A percentile compares a stretch with the other conserved stretches of the same genome.
These are phyloP conservation scores for Mucor sp. DNA, from an alignment of 371 early-diverging fungal species.

Conservation along the genomic window DNA sequence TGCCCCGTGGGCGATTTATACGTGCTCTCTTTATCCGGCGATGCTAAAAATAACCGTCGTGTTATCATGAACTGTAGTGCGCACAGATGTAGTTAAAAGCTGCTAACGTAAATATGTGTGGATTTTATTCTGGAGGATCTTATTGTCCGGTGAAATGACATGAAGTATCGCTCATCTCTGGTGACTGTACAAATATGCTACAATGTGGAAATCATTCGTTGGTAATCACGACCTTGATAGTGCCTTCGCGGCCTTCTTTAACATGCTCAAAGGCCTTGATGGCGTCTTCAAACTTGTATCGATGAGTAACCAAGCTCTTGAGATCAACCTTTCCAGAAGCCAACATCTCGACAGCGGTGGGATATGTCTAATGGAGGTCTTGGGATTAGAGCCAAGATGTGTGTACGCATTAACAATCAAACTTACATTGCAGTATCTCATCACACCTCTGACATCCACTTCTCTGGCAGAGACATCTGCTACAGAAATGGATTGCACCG, in stretches of 20 bases:
- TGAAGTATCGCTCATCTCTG: not conserved
- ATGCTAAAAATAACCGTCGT: no score
- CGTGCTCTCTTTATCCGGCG: no score
- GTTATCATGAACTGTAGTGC: no score
- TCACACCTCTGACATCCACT: constrained; percentile 53
- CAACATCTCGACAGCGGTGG: constrained; percentile 49
- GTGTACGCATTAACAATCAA: not conserved
- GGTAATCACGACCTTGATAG: constrained; percentile 53
- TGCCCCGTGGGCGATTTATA: no score
- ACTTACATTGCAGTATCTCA: constrained; percentile 56
- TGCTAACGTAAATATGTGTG: no score
- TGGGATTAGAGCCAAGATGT: not conserved
- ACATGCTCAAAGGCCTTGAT: constrained; percentile 55
- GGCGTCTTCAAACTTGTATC: constrained; percentile 46
- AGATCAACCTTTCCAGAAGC: constrained; percentile 49
- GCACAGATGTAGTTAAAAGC: no score
- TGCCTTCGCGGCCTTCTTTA: constrained; percentile 44
- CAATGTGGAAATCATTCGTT: constrained; percentile 5
- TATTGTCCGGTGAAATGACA: not conserved
- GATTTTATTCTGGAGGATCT: not conserved
- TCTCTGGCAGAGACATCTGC: constrained; percentile 49
- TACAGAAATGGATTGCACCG: constrained; percentile 45
- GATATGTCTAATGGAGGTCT: constrained; percentile 35
- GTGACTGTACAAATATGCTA: not conserved
- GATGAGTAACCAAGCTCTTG: constrained; percentile 51